phyloP scores from a whole-genome alignment of 2,329 filamentous ascomycete genomes.

The Teratosphaeria destructans region DNA sequence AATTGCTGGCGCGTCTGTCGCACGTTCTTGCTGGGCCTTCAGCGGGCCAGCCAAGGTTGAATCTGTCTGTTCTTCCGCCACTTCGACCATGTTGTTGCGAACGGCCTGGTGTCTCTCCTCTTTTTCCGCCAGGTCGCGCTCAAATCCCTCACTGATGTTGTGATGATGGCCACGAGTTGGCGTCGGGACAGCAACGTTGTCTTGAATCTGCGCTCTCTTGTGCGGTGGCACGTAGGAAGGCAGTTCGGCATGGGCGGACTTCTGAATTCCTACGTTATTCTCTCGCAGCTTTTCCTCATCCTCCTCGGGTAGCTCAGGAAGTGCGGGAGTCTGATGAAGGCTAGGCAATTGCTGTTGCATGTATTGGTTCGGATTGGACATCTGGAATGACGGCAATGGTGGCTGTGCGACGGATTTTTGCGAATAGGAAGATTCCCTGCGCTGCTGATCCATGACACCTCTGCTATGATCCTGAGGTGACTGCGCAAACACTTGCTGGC shows the following conservation, averaged over 20 bases:
- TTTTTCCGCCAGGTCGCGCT: conserved; percentile 74
- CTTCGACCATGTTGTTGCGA: conserved; percentile 13
- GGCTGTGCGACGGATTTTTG: conserved; percentile 18
- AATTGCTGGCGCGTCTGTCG: neutral
- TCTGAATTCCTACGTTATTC: conserved; percentile 11
- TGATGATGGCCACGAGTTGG: conserved; percentile 52
- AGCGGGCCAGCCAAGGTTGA: neutral
- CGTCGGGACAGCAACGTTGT: conserved; percentile 50
- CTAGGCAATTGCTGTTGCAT: conserved; percentile 26
- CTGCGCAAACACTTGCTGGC: conserved; percentile 23
- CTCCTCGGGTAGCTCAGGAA: conserved; percentile 65
- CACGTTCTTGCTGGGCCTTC: neutral
- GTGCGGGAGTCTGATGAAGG: conserved; percentile 33
- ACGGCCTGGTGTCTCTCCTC: conserved; percentile 54
- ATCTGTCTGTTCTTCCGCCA: conserved; percentile 11
- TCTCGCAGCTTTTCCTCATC: conserved; percentile 43
- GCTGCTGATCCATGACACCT: conserved; percentile 38
- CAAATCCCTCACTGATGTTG: conserved; percentile 66
- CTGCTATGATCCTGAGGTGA: conserved; percentile 21
- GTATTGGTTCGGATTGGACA: conserved; percentile 6
- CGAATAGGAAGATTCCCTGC: conserved; percentile 32
- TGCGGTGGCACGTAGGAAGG: conserved; percentile 22
- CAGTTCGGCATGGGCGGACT: conserved; percentile 17
- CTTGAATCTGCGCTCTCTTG: conserved; percentile 20
- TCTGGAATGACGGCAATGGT: neutral